A percentile compares a stretch with the other conserved stretches of the same genome.
These are phyloP conservation scores for Rhizophora mangle DNA, from an alignment of 345 rosid species.

Conservation along the genomic window DNA sequence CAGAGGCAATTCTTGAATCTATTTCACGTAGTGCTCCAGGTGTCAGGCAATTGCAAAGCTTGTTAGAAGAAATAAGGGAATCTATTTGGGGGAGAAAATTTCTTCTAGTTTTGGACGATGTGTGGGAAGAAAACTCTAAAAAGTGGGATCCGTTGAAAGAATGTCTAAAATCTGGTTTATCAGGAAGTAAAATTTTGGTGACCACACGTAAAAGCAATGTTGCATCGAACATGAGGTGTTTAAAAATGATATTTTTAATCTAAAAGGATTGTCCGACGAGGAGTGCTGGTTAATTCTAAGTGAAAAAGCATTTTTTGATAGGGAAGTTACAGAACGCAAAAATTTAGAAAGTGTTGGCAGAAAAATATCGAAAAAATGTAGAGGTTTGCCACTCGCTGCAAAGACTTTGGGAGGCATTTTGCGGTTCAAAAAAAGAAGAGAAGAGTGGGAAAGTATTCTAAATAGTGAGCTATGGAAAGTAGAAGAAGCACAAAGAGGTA, in stretches of 20 bases:
- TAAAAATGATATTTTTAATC: no score
- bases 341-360: background rate
- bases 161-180: no score
- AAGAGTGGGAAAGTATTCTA: background rate
- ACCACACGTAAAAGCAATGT: no score
- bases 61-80: background rate
- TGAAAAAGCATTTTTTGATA: background rate
- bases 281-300: background rate
- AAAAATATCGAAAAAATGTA: background rate
- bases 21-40: background rate
- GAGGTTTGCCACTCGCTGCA: background rate
- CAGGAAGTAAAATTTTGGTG: no score
- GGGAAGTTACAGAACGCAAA: no score
- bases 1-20: conserved; percentile 4
- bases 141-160: no score
- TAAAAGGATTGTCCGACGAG: background rate
- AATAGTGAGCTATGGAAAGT: background rate
- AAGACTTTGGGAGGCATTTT: background rate
- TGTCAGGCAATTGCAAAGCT: background rate
- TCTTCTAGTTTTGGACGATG: conserved; percentile 7
- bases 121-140: conserved; percentile 5
- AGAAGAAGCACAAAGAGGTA: background rate
- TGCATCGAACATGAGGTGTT: no score
- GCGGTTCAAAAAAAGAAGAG: background rate
- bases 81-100: background rate